Base-by-base conservation (phyloP, 2,329 filamentous ascomycete species). In the Ceratocystis cubensis region DNA sequence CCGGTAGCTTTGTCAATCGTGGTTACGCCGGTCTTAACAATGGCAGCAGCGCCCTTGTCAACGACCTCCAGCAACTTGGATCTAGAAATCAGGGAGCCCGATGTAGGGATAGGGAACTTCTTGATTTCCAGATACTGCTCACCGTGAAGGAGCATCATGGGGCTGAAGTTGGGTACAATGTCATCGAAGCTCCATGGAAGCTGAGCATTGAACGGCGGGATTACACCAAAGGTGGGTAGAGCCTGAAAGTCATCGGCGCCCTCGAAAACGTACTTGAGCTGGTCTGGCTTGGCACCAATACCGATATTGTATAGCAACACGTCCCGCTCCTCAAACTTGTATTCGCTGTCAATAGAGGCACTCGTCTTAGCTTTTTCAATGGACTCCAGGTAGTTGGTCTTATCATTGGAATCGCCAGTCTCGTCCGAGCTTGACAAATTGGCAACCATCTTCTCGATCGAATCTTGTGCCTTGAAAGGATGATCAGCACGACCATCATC, bases 61-160 rank as follows among this genome's bases (percentile, higher is more conserved):
- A 96, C 84, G 8, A 97, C 93, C 76, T 99, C 94, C 69, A 99
- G 84, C 67, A 99, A 86, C 75, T 86, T 87, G 68, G 86, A 88
- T 73, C 86, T 84, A 67, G 88, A 90, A 71, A 89, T 76, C 63
- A 96, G 86, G 67, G 85, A 87, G 63, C 84, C 91, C 66, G 86
- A 83, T 41, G 92, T 96, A 45, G 93, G 93, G 72, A 97, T 88
- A 50, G 94, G 94, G 79, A 86, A 95, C 76, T 93, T 91, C 74
- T 87, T 86, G 73, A 99, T 84, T 78, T 99, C 94, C 70, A 99
- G 89, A 79, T 92, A 99, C 77, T 99, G 94, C 81, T 99, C 94
- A 74, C 94, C 94, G 79, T 99, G 94, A 28, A 99, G 88, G 63
- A 99, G 85, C 91, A 96, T 96, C 91, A 96, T 96, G 69, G 92